A percentile compares a stretch with the other conserved stretches of the same genome.
Conservation (phyloP, 169 alveolate species). For the Plasmodium relictum region DNA sequence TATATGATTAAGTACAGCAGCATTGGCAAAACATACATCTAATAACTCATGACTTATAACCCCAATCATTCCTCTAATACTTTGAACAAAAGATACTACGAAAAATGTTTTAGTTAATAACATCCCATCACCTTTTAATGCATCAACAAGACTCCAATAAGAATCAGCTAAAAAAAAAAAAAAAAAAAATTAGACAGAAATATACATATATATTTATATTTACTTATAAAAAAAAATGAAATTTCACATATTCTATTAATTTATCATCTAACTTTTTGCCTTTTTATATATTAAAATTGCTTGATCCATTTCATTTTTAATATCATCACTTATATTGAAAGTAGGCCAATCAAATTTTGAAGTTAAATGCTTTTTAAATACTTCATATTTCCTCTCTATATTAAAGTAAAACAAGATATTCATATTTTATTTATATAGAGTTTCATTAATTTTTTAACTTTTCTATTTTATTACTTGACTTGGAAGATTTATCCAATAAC, state of each 20-base stretch:
- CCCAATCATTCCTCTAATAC: slow-evolving; percentile 75
- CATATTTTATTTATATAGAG: background rate
- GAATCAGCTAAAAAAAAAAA: slow-evolving; percentile 34
- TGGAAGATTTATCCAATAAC: slow-evolving; percentile 24
- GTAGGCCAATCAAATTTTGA: slow-evolving; percentile 30
- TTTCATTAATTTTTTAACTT: background rate
- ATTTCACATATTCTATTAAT: background rate
- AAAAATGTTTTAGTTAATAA: slow-evolving; percentile 65
- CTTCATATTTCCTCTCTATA: slow-evolving; percentile 47
- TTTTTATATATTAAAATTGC: slow-evolving; percentile 53
- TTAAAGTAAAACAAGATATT: background rate
- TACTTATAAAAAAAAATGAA: background rate
- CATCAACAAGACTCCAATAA: slow-evolving; percentile 59
- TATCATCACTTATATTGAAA: slow-evolving; percentile 29
- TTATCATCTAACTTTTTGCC: slow-evolving; percentile 53
- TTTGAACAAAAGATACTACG: slow-evolving; percentile 58
- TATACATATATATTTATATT: slow-evolving; percentile 12
- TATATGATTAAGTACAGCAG: slow-evolving; percentile 40
- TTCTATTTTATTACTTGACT: slow-evolving; percentile 35
- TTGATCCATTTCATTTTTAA: slow-evolving; percentile 73
- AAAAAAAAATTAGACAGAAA: background rate
- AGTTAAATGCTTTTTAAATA: slow-evolving; percentile 41
- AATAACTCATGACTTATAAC: slow-evolving; percentile 38
- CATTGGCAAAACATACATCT: slow-evolving; percentile 61
- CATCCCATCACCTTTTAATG: slow-evolving; percentile 50